Evolutionary conservation across 2,329 filamentous ascomycete species (phyloP).

Genomic region (Aspergillus ochraceus): DNA sequence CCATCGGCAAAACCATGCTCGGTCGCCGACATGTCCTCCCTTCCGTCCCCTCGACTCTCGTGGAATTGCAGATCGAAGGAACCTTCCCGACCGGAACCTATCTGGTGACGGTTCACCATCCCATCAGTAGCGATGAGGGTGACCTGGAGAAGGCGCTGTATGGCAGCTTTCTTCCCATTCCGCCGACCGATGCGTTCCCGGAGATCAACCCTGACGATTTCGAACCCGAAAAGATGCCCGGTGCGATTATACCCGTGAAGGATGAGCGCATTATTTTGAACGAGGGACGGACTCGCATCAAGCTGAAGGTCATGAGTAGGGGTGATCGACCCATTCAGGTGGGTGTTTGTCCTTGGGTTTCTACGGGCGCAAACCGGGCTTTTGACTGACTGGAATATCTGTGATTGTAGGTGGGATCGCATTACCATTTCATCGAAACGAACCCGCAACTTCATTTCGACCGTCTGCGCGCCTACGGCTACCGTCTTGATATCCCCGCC

Average conservation of each 20-base stretch:
- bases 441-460: conserved; percentile 91
- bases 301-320: conserved; percentile 75
- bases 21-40: conserved; percentile 89
- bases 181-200: conserved; percentile 67
- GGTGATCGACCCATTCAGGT: conserved; percentile 91
- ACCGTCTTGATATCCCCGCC: conserved; percentile 82
- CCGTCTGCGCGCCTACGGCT: conserved; percentile 77
- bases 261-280: conserved; percentile 69
- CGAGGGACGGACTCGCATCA: conserved; percentile 70
- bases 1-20: conserved; percentile 85
- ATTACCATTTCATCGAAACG: conserved; percentile 96
- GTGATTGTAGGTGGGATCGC: conserved; percentile 68
- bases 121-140: conserved; percentile 81
- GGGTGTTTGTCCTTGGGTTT: conserved; percentile 15
- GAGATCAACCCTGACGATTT: conserved; percentile 65
- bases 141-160: conserved; percentile 85
- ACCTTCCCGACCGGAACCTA: conserved; percentile 91
- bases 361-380: no score
- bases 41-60: conserved; percentile 73
- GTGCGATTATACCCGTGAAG: conserved; percentile 73
- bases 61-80: conserved; percentile 88
- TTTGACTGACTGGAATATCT: background rate
- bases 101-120: conserved; percentile 90
- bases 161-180: conserved; percentile 84
- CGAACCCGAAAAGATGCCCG: conserved; percentile 68